Base-by-base conservation (phyloP, 371 early-diverging fungal species). In the Mucor mucedo region DNA sequence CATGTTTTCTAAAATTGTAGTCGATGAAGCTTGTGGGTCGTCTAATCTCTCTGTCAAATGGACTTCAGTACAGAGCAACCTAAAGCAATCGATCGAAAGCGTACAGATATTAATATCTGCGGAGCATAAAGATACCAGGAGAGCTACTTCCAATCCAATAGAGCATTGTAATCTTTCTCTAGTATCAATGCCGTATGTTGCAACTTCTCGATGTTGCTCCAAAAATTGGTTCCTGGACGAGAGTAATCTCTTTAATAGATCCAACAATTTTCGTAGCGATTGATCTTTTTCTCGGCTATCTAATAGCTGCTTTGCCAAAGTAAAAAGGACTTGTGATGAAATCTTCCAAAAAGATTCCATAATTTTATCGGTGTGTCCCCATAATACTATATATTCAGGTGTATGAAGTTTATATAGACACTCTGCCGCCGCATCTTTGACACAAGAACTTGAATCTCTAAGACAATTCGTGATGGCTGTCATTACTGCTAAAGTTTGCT, bases 81-180 rank as follows among this genome's bases (percentile, higher is more conserved):
- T 77, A 65, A 87, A 85, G 62, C 87, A 86, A 42, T 72, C 75
- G 29, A 87, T 73, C 2, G 84, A 77, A 53, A 77, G 71, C 2
- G 76, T 75, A 55, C 84, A 80, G 11, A 90, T 83, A 53, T 88
- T 89, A 10, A 82, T 77, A 48, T 91, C 90, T 2, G 91, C 71
- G 2, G 87, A 88, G 53, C 92, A 91, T 27, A 93, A 65, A 29
- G 89, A 67, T 8, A 92, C 86, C 8, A 92, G 70, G 16, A 93
- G 76, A 0, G 90, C 85, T 14, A 89, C 86, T 64, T 94, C 93
- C 35, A 93, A 60, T 2, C 89, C 85, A 35, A 90, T 84, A 16
- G 84, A 79, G 3, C 91, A 87, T 27, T 86, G 84, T 9, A 88
- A 69, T 41, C 92, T 71, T 57, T 93, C 92, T 21, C 84, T 83